Evolutionary conservation across 345 rosid species (phyloP), one percentile per base, ranked within the genome.

Genomic region (Toxicodendron radicans): DNA sequence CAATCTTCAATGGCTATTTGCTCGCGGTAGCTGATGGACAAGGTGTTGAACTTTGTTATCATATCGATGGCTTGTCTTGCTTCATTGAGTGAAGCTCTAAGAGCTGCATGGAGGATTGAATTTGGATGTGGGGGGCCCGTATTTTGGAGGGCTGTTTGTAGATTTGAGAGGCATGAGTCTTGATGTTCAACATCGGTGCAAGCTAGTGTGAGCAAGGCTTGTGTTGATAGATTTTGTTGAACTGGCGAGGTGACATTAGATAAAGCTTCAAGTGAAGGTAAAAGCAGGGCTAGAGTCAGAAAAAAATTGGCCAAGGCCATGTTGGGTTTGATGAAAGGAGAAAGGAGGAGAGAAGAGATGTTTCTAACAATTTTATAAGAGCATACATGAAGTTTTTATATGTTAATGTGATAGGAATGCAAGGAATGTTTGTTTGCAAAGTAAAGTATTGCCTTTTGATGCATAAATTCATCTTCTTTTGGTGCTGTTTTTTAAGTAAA

Each of bases 1-100:
- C 99, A 95, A 73, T 95, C 99, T 63, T 87, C 98, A 4, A 93
- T 84, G 0, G 98, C 98, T 0, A 89, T 56, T 52, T 95, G 96
- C 58, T 95, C 98, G 0, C 97, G 95, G 27, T 87, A 88, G 68
- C 87, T 87, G 76, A 87, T 17, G 0, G 97, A 93, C 68, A 91
- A 72, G 23, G 82, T 48, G 0, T 85, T 87, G 84, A 93, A 89
- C 79, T 79, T 86, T 12, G 91, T 80, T 68, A 91, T 79, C 27
- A 48, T 64, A 21, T 88, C 80, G 45, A 89, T 79, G 16, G 97
- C 87, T n/a, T 56, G 79, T 66, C 82, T 83, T 20, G 96, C 98
- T 80, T 95, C 93, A 32, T 89, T 78, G 14, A 92, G 93, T 13
- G 94, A 78, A 21, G 78, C 61, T 58, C 77, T 79, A 0, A 95